Percentiles rank a stretch among this genome's conserved stretches.
Conservation (phyloP, 1,284 basidiomycete genomes). For the Malassezia caprae region DNA sequence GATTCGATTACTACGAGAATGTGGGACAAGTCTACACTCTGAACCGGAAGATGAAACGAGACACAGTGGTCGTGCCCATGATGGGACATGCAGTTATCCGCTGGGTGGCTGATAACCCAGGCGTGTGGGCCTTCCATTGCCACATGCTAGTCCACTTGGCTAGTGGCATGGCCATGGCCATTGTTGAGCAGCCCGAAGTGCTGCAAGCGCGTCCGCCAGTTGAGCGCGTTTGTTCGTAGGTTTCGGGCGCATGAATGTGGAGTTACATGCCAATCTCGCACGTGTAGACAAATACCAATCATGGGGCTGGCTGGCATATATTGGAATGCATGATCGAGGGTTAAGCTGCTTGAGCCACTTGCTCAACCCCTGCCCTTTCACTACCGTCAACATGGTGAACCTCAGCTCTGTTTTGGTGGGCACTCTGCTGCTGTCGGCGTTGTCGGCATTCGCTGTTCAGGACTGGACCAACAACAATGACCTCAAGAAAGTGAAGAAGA, state of each 20-base stretch:
- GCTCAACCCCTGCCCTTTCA: background rate
- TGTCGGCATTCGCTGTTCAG: background rate
- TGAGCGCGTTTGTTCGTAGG: background rate
- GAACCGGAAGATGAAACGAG: conserved; percentile 26
- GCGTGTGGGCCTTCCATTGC: conserved; percentile 33
- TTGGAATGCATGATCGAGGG: too few relatives aligned
- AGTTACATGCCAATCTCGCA: background rate
- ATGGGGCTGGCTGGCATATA: background rate
- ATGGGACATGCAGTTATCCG: conserved; percentile 30
- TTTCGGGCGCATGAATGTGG: background rate
- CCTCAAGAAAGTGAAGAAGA: conserved; percentile 16
- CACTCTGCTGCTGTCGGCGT: background rate
- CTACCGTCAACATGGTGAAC: background rate
- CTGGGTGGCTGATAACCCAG: conserved; percentile 32
- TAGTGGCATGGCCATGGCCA: conserved; percentile 23
- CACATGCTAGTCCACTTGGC: conserved; percentile 24
- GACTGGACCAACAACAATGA: conserved; percentile 1
- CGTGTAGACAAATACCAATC: background rate
- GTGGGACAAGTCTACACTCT: conserved; percentile 3
- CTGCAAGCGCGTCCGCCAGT: conserved; percentile 4
- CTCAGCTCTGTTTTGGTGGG: background rate
- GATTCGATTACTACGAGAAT: conserved; percentile 7
- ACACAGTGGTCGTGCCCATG: conserved; percentile 28
- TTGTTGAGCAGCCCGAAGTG: conserved; percentile 16
- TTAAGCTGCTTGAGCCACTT: too few relatives aligned